Conservation (phyloP, 331 rosid genomes). For the Phaseolus coccineus region DNA sequence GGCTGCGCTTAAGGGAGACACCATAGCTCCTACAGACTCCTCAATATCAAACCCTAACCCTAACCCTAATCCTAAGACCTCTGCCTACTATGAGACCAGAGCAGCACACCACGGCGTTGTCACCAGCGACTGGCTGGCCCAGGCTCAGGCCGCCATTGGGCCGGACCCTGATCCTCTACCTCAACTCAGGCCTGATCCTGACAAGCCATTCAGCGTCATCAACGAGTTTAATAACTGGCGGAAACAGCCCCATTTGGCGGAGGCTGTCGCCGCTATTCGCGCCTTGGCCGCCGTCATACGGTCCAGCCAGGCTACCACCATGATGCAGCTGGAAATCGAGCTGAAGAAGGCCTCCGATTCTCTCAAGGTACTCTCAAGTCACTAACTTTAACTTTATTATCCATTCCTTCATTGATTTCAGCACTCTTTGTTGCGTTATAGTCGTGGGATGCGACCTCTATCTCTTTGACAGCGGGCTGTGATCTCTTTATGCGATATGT, state of each 20-base stretch:
- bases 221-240: slow-evolving; percentile 84
- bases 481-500: slow-evolving; percentile 89
- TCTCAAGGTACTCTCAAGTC: slow-evolving; percentile 57
- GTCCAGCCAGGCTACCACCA: slow-evolving; percentile 73
- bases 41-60: slow-evolving; percentile 33
- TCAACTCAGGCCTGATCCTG: slow-evolving; percentile 16
- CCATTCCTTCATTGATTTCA: not conserved
- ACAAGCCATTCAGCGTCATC: slow-evolving; percentile 69
- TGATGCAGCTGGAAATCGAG: slow-evolving; percentile 93
- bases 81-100: slow-evolving; percentile 74
- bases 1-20: not conserved
- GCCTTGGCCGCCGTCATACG: slow-evolving; percentile 82
- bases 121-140: slow-evolving; percentile 87
- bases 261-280: slow-evolving; percentile 90
- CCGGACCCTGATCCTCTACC: slow-evolving; percentile 30
- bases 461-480: slow-evolving; percentile 89
- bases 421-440: slow-evolving; percentile 24
- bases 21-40: not conserved
- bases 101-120: slow-evolving; percentile 81
- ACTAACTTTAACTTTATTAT: not conserved
- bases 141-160: slow-evolving; percentile 72
- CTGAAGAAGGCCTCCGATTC: slow-evolving; percentile 87
- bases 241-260: slow-evolving; percentile 88
- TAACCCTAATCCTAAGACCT: slow-evolving; percentile 46
- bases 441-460: slow-evolving; percentile 86